A percentile compares a stretch with the other conserved stretches of the same genome.
phyloP scores from a whole-genome alignment of 768 basidiomycete species.

The Gymnopilus dilepis region DNA sequence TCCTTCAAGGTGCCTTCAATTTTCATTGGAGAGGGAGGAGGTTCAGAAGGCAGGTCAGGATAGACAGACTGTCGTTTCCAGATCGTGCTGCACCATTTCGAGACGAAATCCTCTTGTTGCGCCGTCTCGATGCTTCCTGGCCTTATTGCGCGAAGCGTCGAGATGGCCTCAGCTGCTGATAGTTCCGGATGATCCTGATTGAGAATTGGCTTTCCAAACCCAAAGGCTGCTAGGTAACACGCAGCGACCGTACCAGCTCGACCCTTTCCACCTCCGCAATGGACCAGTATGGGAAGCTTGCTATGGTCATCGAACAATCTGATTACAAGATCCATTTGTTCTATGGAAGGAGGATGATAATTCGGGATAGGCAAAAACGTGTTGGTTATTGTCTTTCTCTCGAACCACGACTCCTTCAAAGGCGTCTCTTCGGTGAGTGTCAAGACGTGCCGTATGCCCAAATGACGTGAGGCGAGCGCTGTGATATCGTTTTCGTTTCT shows the following conservation, averaged over 20 bases:
- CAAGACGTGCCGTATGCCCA: constrained; percentile 63
- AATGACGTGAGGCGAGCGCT: constrained; percentile 45
- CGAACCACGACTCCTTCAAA: constrained; percentile 53
- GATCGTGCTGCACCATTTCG: constrained; percentile 60
- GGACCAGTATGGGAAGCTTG: constrained; percentile 57
- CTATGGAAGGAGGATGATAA: constrained; percentile 57
- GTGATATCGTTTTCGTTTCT: constrained; percentile 53
- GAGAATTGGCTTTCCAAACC: constrained; percentile 51
- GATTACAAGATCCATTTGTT: constrained; percentile 65
- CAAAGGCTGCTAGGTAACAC: constrained; percentile 62
- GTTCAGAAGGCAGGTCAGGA: constrained; percentile 56
- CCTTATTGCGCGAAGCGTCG: constrained; percentile 50
- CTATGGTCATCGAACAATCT: constrained; percentile 47
- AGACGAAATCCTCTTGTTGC: constrained; percentile 61
- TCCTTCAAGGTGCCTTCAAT: constrained; percentile 44
- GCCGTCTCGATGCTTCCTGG: constrained; percentile 63
- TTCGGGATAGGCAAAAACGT: constrained; percentile 63
- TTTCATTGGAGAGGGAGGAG: constrained; percentile 49
- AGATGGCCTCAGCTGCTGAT: constrained; percentile 53
- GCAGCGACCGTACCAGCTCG: constrained; percentile 67
- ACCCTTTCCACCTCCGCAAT: constrained; percentile 69
- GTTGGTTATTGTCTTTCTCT: constrained; percentile 47
- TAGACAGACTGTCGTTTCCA: constrained; percentile 62
- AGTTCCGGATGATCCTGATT: constrained; percentile 51
- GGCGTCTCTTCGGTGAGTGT: constrained; percentile 66